Base-by-base conservation (phyloP, 352 stramenopile genomes). In the Hyaloperonospora brassicae region DNA sequence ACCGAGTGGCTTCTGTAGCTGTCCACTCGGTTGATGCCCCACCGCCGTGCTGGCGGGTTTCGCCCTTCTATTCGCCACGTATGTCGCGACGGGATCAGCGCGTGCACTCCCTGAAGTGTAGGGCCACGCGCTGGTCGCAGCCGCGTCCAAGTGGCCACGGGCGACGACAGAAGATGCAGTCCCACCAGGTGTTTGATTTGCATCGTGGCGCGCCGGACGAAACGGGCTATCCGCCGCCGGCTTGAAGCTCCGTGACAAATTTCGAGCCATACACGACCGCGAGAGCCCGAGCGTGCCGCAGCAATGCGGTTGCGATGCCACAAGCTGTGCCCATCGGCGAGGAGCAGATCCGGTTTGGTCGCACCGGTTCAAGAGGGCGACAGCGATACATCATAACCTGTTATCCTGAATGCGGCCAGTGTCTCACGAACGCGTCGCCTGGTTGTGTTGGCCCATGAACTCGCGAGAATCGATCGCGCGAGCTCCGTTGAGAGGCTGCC, bases 31-130 rank as follows among this genome's bases (percentile, higher is more conserved):
- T 17, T n/a, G n/a, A 43, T 43, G 10, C 46, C 0, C 9, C 14
- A 44, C 11, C 23, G 24, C 14, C 41, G 9, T 27, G 17, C 17
- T 11, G 44, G 13, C 23, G 23, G 10, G 23, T 39, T 53, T 44
- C 51, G 49, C 57, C 61, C 50, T 65, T 69, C 49, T 59, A 31
- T 61, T 47, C 40, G 41, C 24, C 31, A 47, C 21, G 43, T 50
- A 51, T 42, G n/a, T 34, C 17, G 17, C 27, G 30, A 10, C 14
- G 14, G 38, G 22, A 11, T 21, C 7, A 17, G 41, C 42, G 44
- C 50, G 50, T 62, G 61, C 57, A 66, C 12, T 65, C 45, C 17
- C 57, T 69, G 57, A 69, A 69, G 57, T 57, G 61, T 52, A 61
- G 56, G 52, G 44, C 56, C 57, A 52, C 47, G 60, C 22, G 43